Conservation (phyloP, 2,329 filamentous ascomycete genomes). For the Colletotrichum tropicale region DNA sequence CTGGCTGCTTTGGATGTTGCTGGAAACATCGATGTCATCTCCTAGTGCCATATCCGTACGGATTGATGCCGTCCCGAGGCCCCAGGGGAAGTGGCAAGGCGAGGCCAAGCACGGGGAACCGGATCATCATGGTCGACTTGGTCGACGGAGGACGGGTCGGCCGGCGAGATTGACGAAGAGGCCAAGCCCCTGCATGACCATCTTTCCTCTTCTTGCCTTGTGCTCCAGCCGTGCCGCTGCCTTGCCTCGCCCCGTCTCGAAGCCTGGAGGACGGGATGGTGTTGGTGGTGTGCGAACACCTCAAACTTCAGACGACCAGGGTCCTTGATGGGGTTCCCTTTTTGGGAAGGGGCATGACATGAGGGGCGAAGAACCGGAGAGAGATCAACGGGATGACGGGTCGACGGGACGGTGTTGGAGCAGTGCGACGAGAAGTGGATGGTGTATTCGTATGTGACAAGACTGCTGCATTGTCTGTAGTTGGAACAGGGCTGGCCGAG, state of each 20-base stretch:
- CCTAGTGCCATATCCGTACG: neutral
- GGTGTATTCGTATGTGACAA: neutral
- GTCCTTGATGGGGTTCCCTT: neutral
- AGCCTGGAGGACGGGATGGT: neutral
- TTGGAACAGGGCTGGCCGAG: neutral
- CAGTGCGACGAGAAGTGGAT: neutral
- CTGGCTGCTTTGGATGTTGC: neutral
- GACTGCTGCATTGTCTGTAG: neutral
- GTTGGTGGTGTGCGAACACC: neutral
- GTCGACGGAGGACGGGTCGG: neutral
- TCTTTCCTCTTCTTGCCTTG: neutral
- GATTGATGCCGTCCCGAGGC: neutral
- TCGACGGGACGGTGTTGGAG: neutral
- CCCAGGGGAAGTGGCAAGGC: neutral
- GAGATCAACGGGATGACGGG: neutral
- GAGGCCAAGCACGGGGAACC: conserved; percentile 5
- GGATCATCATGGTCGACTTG: neutral
- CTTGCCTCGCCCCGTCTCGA: neutral
- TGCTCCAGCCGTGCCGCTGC: neutral
- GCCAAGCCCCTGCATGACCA: neutral
- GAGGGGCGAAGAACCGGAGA: neutral
- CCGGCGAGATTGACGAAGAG: conserved; percentile 5
- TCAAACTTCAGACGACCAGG: neutral
- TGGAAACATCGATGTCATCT: neutral
- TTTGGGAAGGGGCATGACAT: neutral